Base-by-base conservation (phyloP, 2,329 filamentous ascomycete genomes). In the Cercospora brassicicola region DNA sequence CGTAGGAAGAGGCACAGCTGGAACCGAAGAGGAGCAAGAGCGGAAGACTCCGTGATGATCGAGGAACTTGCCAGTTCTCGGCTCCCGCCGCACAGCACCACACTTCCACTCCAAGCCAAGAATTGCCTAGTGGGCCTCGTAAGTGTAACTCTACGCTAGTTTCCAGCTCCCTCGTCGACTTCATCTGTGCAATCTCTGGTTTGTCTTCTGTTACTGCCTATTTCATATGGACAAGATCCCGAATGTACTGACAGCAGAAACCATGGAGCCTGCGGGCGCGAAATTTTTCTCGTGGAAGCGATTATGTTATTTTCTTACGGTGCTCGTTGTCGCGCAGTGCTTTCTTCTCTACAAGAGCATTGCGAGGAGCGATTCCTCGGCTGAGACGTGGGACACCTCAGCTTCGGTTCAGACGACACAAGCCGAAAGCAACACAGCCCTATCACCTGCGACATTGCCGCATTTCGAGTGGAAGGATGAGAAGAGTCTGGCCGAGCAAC, bases 231-330 rank as follows among this genome's bases (percentile, higher is more conserved):
- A 45, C 4, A 51, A 51, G 39, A 20, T 9, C 2, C 20, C 33
- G 33, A 26, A 45, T 45, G 36, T 30, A 11, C 39, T 26, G 59
- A 45, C 23, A 7, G 26, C 20, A 28, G 39, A n/a, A 30, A 28
- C 59, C 31, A 64, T 64, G 62, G 62, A 64, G 31, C 62, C 62
- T 42, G 7, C 51, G 20, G 51, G 51, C 53, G 62, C 31, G 10
- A 42, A 20, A 28, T 23, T 57, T 2, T 20, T 33, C 13, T 64
- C 62, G 6, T 64, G 62, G 62, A 33, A 56, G 31, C 48, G 62
- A 26, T 4, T 57, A 33, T 15, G 62, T 53, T 64, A 64, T 23
- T 31, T 57, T 1, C 36, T 64, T 13, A 30, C 33, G 13, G 28
- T 31, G 15, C 51, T 64, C 6, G 11, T 59, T 8, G 30, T 20